Evolutionary conservation across 2,329 filamentous ascomycete genomes (phyloP), one percentile per base, ranked within the genome.

Genomic region (Penicillium sp.): DNA sequence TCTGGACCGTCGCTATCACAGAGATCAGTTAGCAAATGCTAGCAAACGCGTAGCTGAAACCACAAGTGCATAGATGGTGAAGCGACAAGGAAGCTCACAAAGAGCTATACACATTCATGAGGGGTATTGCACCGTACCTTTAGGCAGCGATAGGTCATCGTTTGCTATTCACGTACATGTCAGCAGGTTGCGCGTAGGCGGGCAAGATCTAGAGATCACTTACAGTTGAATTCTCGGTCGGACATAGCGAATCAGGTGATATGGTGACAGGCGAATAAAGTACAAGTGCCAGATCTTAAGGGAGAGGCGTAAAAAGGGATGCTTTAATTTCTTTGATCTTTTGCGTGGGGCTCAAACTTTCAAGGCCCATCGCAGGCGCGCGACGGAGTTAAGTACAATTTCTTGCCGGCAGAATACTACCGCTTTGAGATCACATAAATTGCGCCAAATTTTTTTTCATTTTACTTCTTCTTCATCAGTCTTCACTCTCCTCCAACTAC

Each of bases 1-100:
- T 89, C 70, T 88, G 85, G 42, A 89, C 86, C 48, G 86, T 89
- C 46, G 86, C 86, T 87, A 69, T 60, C 43, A 33, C 15, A 21
- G n/a, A 27, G 21, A 9, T 23, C 19, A 21, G 38, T 66, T 57
- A 65, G 60, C 31, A 51, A 50, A 40, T 46, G 17, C 47, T 45
- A 25, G n/a, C 41, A 50, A 58, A 54, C 38, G 23, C 40, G 33
- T n/a, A 29, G 19, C 35, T 45, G 27, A 29, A 6, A 43, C 43
- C 46, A 37, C 17, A 35, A 37, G 37, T 43, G 37, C 42, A 47
- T 7, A 27, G 13, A 33, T n/a, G 19, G 12, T 8, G 17, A 55
- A 27, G 43, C 3, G 8, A 5, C 7, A 33, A 46, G n/a, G 15
- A 41, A 21, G 19, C 15, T 5, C 54, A 45, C 13, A 41, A 35